phyloP scores from a whole-genome alignment of 805 yeast genomes.

The Helenozyma rhizophorensis region DNA sequence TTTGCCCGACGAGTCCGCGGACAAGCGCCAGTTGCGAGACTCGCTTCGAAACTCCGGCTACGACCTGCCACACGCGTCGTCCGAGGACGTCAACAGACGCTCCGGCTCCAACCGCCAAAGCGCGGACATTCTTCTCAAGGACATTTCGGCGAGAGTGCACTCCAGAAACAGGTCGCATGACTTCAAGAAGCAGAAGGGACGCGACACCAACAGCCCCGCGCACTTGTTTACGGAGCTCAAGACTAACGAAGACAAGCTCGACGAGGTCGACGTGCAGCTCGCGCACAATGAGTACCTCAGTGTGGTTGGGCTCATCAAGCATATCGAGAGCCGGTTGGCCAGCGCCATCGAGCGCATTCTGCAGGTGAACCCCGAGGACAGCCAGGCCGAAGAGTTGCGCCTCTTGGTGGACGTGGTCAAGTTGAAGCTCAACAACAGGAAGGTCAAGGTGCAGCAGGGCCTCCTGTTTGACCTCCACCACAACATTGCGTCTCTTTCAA shows the following conservation, averaged over 20 bases:
- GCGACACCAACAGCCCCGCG: slow-evolving; percentile 8
- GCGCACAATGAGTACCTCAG: slow-evolving; percentile 54
- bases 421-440: slow-evolving; percentile 36
- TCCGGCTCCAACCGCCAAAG: slow-evolving; percentile 23
- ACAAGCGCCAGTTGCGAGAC: slow-evolving; percentile 35
- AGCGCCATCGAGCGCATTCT: slow-evolving; percentile 24
- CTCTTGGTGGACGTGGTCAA: slow-evolving; percentile 38
- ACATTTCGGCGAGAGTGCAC: slow-evolving; percentile 58
- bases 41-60: slow-evolving; percentile 51
- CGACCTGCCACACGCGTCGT: slow-evolving; percentile 5
- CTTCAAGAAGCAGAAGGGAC: slow-evolving; percentile 16
- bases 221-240: slow-evolving; percentile 44
- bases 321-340: slow-evolving; percentile 30
- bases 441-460: slow-evolving; percentile 32
- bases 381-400: slow-evolving; percentile 21
- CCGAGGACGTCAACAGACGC: slow-evolving; percentile 8
- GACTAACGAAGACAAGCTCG: slow-evolving; percentile 55
- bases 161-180: slow-evolving; percentile 54
- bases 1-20: slow-evolving; percentile 26
- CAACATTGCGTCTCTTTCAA: slow-evolving; percentile 26
- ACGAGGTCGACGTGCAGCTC: slow-evolving; percentile 64
- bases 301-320: slow-evolving; percentile 39
- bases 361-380: slow-evolving; percentile 8
- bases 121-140: slow-evolving; percentile 47
- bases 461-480: slow-evolving; percentile 35